Percentiles rank a stretch among this genome's conserved stretches.
These are phyloP conservation scores for Malassezia slooffiae DNA, from an alignment of 1,284 basidiomycete species.

Conservation along the genomic window DNA sequence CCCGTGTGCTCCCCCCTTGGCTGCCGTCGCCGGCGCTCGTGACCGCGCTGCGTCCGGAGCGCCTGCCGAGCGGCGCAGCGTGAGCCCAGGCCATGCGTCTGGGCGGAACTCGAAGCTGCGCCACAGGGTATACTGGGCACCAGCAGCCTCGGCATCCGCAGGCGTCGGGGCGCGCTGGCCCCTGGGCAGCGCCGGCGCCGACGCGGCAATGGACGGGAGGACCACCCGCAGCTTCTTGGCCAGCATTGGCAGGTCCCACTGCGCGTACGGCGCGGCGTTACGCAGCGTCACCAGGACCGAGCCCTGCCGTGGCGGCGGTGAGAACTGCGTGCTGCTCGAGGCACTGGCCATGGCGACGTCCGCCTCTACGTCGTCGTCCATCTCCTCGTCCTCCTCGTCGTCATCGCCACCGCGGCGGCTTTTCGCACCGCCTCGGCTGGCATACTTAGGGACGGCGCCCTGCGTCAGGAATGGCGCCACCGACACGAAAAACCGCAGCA, in stretches of 20 bases:
- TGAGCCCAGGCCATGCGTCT: slow-evolving; percentile 66
- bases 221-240: slow-evolving; percentile 18
- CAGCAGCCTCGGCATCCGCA: slow-evolving; percentile 49
- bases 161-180: slow-evolving; percentile 21
- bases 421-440: slow-evolving; percentile 16
- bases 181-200: slow-evolving; percentile 31
- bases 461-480: slow-evolving; percentile 57
- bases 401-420: slow-evolving; percentile 33
- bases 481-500: slow-evolving; percentile 72
- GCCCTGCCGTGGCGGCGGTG: slow-evolving; percentile 48
- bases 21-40: slow-evolving; percentile 21
- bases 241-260: slow-evolving; percentile 56
- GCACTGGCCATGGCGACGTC: slow-evolving; percentile 14
- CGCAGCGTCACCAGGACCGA: slow-evolving; percentile 76
- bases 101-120: slow-evolving; percentile 74
- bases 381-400: slow-evolving; percentile 17
- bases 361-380: slow-evolving; percentile 12
- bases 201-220: slow-evolving; percentile 54
- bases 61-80: slow-evolving; percentile 83
- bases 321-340: slow-evolving; percentile 29
- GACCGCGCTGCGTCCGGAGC: slow-evolving; percentile 23
- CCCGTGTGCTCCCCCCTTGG: not conserved
- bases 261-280: slow-evolving; percentile 74
- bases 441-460: slow-evolving; percentile 24
- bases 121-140: slow-evolving; percentile 62